phyloP scores from a whole-genome alignment of 139 green algal genomes.

The Tetradesmus lagerheimii region DNA sequence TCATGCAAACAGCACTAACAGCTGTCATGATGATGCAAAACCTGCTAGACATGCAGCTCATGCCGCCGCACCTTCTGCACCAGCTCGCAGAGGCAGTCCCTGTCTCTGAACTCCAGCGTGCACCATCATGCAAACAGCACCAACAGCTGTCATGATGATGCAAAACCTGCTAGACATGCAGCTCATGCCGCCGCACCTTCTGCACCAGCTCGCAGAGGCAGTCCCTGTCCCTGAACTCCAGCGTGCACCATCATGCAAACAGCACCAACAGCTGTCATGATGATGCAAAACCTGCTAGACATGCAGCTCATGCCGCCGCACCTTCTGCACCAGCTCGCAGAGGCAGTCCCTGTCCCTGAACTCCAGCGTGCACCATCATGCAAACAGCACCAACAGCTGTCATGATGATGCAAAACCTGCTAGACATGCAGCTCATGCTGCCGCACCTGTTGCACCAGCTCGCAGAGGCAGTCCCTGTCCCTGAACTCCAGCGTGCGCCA shows the following conservation, averaged over 20 bases:
- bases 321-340: constrained; percentile 80
- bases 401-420: background rate
- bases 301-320: background rate
- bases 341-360: constrained; percentile 76
- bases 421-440: background rate
- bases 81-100: constrained; percentile 87
- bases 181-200: background rate
- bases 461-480: constrained; percentile 84
- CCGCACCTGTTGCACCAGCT: constrained; percentile 68
- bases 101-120: constrained; percentile 46
- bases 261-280: constrained; percentile 25
- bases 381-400: constrained; percentile 19
- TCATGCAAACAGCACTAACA: constrained; percentile 43
- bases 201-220: constrained; percentile 88
- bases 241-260: constrained; percentile 41
- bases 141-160: constrained; percentile 40
- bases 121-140: constrained; percentile 42
- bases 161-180: background rate
- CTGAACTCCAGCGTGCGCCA: constrained; percentile 57
- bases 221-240: constrained; percentile 63
- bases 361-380: constrained; percentile 45
- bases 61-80: constrained; percentile 52
- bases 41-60: background rate
- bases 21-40: constrained; percentile 47
- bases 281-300: background rate